Evolutionary conservation across 148 eudicot species (phyloP).

Genomic region (Rhododendron ferrugineum): DNA sequence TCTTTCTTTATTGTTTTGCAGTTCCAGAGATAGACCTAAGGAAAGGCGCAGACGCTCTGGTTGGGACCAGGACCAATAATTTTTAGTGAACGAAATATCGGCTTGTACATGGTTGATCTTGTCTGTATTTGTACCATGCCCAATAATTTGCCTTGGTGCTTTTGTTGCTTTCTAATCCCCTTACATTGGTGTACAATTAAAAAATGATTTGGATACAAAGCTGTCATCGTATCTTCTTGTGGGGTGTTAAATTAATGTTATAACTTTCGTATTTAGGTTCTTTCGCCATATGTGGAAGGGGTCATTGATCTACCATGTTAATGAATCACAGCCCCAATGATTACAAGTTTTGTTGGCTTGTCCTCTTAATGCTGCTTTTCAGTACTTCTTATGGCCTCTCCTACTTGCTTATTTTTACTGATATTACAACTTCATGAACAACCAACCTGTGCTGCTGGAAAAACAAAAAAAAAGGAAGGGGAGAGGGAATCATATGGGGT

Average conservation of each 20-base stretch:
- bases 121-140: constrained; percentile 14
- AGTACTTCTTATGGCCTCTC: neutral
- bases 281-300: neutral
- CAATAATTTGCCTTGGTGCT: neutral
- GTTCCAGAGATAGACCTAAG: constrained; percentile 59
- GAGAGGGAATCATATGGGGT: neutral
- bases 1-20: constrained; percentile 21
- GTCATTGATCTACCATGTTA: neutral
- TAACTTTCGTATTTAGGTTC: neutral
- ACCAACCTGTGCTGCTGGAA: neutral
- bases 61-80: constrained; percentile 93
- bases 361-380: neutral
- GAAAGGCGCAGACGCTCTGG: constrained; percentile 91
- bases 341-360: neutral
- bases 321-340: neutral
- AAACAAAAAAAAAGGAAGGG: neutral
- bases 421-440: neutral
- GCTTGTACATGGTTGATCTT: constrained; percentile 12
- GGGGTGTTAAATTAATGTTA: neutral
- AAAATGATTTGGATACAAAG: neutral
- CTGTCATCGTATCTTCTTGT: neutral
- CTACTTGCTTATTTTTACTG: neutral
- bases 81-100: neutral
- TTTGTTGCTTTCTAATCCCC: neutral
- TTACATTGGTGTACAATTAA: neutral